phyloP scores from a whole-genome alignment of 2,329 filamentous ascomycete genomes.

The Neofusicoccum umdonicola region DNA sequence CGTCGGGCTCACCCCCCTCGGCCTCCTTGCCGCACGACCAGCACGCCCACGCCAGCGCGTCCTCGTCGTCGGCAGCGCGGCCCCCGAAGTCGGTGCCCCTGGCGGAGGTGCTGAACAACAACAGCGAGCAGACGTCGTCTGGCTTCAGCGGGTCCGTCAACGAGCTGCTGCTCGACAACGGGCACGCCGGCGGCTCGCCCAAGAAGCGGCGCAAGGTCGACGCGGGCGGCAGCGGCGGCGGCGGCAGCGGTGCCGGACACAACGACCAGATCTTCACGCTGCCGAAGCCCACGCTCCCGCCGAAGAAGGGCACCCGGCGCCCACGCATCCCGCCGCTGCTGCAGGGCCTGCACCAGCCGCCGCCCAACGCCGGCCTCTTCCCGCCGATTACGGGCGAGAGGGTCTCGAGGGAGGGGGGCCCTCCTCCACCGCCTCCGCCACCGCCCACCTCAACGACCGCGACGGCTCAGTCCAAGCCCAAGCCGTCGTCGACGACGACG shows the following conservation, averaged over 20 bases:
- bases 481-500: neutral
- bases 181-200: neutral
- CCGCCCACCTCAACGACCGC: neutral
- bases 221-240: neutral
- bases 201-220: constrained; percentile 1
- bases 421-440: neutral
- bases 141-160: constrained; percentile 13
- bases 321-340: constrained; percentile 49
- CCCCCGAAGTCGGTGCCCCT: constrained; percentile 32
- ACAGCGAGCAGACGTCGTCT: constrained; percentile 4
- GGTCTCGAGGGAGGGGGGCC: constrained; percentile 23
- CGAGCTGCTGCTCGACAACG: constrained; percentile 10
- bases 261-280: neutral
- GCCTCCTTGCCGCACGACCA: neutral
- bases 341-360: constrained; percentile 62
- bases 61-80: neutral
- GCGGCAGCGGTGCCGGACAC: neutral
- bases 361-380: constrained; percentile 59
- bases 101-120: constrained; percentile 32
- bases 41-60: neutral
- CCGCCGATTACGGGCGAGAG: constrained; percentile 58
- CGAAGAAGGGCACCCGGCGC: constrained; percentile 30
- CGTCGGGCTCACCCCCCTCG: neutral
- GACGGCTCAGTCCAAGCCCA: neutral
- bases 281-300: constrained; percentile 33